phyloP scores from a whole-genome alignment of 805 yeast genomes.

The Suhomyces pyralidae region DNA sequence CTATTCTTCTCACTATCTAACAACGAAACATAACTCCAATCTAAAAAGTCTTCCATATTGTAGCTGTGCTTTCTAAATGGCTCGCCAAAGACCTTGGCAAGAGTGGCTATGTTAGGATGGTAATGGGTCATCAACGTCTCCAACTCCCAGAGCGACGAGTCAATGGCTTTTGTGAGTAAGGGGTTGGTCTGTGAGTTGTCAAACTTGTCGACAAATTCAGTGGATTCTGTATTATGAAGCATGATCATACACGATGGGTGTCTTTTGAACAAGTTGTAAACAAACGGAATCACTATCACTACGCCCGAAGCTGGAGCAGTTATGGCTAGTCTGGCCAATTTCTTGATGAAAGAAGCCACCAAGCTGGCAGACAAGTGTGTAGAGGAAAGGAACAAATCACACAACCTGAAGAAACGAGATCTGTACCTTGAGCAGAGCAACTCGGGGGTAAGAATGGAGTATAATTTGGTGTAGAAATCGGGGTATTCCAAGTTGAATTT shows the following conservation, averaged over 20 bases:
- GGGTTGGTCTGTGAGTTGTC: slow-evolving; percentile 68
- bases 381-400: slow-evolving; percentile 81
- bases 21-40: slow-evolving; percentile 76
- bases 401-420: slow-evolving; percentile 81
- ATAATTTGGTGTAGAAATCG: slow-evolving; percentile 77
- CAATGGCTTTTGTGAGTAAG: slow-evolving; percentile 70
- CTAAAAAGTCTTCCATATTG: slow-evolving; percentile 90
- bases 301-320: slow-evolving; percentile 86
- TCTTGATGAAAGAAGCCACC: slow-evolving; percentile 87
- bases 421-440: slow-evolving; percentile 76
- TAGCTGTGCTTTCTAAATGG: slow-evolving; percentile 86
- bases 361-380: slow-evolving; percentile 81
- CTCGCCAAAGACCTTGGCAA: slow-evolving; percentile 84
- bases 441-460: slow-evolving; percentile 72
- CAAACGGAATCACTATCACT: slow-evolving; percentile 83
- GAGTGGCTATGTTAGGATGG: slow-evolving; percentile 92
- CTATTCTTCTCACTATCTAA: slow-evolving; percentile 62
- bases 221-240: slow-evolving; percentile 54
- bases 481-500: slow-evolving; percentile 86
- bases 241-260: slow-evolving; percentile 94
- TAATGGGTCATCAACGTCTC: slow-evolving; percentile 78
- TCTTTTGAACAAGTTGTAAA: slow-evolving; percentile 81
- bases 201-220: slow-evolving; percentile 59
- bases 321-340: slow-evolving; percentile 69
- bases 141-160: slow-evolving; percentile 90